Base-by-base conservation (phyloP, 176 grass and related monocot species). In the Coix lacrymajobi region DNA sequence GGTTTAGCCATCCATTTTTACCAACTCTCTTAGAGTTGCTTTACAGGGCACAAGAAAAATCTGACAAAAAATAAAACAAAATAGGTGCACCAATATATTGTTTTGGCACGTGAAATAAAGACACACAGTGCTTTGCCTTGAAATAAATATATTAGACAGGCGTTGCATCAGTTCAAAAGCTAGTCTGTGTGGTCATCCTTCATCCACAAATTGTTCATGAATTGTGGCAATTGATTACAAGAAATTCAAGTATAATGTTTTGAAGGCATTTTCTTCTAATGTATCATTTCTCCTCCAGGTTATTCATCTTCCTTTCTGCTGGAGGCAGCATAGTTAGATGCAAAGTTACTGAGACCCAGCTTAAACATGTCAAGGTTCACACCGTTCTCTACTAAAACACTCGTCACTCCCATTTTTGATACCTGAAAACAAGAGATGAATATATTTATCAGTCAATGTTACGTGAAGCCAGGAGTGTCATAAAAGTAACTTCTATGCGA, bases 331-430 rank as follows among this genome's bases (percentile, higher is more conserved):
- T 25, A 56, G 26, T 79, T 83, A 45, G 49, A 84, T 74, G 87
- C 77, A 37, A 94, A 94, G 52, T 97, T 90, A 81, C 75, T 84
- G 36, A 97, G 92, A 39, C 94, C 94, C 73, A 88, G 78, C 92
- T 87, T 97, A 72, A 97, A 89, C 80, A 90, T 92, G 65, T 97
- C 88, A 34, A 97, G 89, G 77, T 97, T 97, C 85, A 97, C 29
- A 17, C 89, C 94, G 1, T 94, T 90, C 57, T 94, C 87, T 60
- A 97, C 94, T 30, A 94, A 75, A 64, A 94, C 82, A 66, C 87
- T 79, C 17, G 92, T 92, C 79, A 90, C 94, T 74, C 94, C 92
- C n/a, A n/a, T 90, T 82, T 94, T 94, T 37, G 94, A 94, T 40
- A 94, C 77, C 94, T 97, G 87, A 68, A 91, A 89, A 69, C 39